Conservation (phyloP, 1,139 yeast species). For the Protomyces gravidus region DNA sequence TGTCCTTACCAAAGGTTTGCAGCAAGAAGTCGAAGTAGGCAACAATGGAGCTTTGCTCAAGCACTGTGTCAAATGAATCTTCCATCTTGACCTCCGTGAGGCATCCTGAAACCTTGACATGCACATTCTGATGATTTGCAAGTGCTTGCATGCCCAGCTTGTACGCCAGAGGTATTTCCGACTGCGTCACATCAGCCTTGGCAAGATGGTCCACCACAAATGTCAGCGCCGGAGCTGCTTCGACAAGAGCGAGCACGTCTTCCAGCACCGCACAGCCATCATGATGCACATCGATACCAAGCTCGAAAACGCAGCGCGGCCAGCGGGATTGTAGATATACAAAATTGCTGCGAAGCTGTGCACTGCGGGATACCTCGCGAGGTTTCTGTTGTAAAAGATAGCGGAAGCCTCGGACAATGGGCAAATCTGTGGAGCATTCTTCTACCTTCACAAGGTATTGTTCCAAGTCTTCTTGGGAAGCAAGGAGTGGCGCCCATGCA, state of each 20-base stretch:
- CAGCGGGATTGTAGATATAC: not conserved
- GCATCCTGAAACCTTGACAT: conserved; percentile 20
- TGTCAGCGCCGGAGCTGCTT: not conserved
- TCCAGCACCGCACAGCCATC: conserved; percentile 4
- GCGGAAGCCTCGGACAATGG: conserved; percentile 5
- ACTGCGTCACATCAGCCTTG: conserved; percentile 4
- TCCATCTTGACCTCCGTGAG: conserved; percentile 3
- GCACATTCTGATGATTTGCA: conserved; percentile 3
- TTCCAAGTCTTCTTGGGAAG: not conserved
- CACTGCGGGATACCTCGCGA: not conserved
- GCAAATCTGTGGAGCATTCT: not conserved
- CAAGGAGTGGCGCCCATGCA: conserved; percentile 24
- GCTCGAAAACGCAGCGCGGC: conserved; percentile 3
- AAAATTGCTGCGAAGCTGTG: not conserved
- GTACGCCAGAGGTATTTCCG: not conserved
- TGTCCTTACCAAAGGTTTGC: not conserved
- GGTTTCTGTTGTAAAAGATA: conserved; percentile 19
- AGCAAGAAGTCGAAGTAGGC: not conserved
- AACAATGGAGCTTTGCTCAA: not conserved
- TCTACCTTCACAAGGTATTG: not conserved
- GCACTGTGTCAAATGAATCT: not conserved
- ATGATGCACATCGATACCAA: conserved; percentile 15
- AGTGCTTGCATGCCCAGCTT: not conserved
- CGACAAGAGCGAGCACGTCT: conserved; percentile 5
- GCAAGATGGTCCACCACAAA: conserved; percentile 19